A percentile compares a stretch with the other conserved stretches of the same genome.
Evolutionary conservation across 345 rosid species (phyloP).

Genomic region (Gossypium rotundifolium): DNA sequence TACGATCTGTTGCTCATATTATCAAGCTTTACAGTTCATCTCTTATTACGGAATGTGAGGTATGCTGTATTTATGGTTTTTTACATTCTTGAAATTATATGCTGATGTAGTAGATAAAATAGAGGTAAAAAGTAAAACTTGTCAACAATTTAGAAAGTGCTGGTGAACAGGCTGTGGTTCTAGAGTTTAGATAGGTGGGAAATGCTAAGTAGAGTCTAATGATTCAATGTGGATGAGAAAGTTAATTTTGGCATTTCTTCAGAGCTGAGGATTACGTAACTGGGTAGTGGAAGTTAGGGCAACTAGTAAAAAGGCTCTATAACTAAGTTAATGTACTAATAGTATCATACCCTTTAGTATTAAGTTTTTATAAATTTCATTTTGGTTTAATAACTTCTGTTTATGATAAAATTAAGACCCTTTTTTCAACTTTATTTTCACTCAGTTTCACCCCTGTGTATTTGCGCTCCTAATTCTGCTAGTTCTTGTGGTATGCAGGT

Average conservation of each 20-base stretch:
- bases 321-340: neutral
- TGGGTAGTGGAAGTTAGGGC: neutral
- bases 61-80: conserved; percentile 22
- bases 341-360: neutral
- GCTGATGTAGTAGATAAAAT: neutral
- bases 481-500: conserved; percentile 49
- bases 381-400: neutral
- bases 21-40: conserved; percentile 88
- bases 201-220: neutral
- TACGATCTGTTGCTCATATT: conserved; percentile 94
- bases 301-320: neutral
- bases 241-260: neutral
- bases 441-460: conserved; percentile 6
- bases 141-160: neutral
- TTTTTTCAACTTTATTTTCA: neutral
- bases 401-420: neutral
- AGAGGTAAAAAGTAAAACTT: neutral
- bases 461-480: neutral
- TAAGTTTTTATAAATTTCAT: neutral
- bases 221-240: neutral
- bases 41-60: conserved; percentile 94
- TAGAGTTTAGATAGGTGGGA: neutral
- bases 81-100: conserved; percentile 2
- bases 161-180: neutral
- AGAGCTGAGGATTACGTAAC: neutral